Evolutionary conservation across 2,329 filamentous ascomycete species (phyloP).

Genomic region (Fusarium newnesense): DNA sequence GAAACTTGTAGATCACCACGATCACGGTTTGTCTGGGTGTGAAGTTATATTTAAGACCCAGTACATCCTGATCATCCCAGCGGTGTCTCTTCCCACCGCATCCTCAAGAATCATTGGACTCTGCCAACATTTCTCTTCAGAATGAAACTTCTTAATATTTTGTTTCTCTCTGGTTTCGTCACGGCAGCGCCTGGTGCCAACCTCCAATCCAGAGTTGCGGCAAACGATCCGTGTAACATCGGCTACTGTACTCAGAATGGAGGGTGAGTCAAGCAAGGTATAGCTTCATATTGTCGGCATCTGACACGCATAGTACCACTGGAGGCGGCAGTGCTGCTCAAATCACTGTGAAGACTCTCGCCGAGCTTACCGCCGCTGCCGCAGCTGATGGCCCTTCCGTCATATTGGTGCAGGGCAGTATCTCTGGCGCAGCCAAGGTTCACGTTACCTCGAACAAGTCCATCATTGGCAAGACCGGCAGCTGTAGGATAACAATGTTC

Average conservation of each 20-base stretch:
- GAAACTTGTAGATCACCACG: fast-evolving
- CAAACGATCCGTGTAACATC: conserved; percentile 22
- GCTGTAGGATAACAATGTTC: conserved; percentile 1
- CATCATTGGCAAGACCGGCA: conserved; percentile 37
- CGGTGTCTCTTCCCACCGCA: too few species aligned
- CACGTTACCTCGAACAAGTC: conserved; percentile 39
- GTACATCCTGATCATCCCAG: not conserved
- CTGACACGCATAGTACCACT: conserved; percentile 9
- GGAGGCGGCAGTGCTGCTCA: conserved; percentile 27
- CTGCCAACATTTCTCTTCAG: fast-evolving
- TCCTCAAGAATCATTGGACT: fast-evolving
- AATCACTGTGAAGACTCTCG: conserved; percentile 31
- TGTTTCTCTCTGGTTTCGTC: not conserved
- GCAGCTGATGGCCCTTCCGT: conserved; percentile 17
- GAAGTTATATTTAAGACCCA: not conserved
- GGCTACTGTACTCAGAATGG: conserved; percentile 40
- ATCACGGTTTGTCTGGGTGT: fast-evolving
- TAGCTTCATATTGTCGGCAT: fast-evolving
- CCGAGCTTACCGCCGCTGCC: conserved; percentile 28
- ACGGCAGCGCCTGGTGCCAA: conserved; percentile 6
- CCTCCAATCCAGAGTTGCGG: conserved; percentile 21
- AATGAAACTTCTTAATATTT: conserved; percentile 11
- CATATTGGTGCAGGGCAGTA: conserved; percentile 35
- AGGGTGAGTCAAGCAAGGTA: conserved; percentile 9
- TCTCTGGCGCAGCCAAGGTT: conserved; percentile 39